Evolutionary conservation across 2,329 filamentous ascomycete species (phyloP).

Genomic region (Byssochlamys sp.): DNA sequence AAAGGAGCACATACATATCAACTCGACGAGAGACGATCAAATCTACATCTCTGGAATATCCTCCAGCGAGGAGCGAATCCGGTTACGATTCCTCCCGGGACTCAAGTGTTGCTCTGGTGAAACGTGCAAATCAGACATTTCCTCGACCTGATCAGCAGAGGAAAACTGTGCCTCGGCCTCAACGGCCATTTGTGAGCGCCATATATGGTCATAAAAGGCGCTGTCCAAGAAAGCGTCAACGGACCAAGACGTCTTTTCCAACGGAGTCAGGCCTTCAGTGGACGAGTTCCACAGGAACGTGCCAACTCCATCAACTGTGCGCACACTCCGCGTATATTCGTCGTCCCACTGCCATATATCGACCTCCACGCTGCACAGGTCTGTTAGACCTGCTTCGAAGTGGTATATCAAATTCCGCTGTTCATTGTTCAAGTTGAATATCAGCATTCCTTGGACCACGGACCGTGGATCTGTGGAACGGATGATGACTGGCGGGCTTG

Average conservation of each 20-base stretch:
- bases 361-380: constrained; percentile 12
- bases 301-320: constrained; percentile 15
- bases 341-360: constrained; percentile 13
- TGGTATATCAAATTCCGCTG: constrained; percentile 17
- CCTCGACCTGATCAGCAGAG: background rate
- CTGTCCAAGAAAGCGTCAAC: constrained; percentile 10
- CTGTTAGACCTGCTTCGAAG: constrained; percentile 13
- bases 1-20: background rate
- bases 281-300: constrained; percentile 15
- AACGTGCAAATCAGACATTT: background rate
- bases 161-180: background rate
- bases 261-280: constrained; percentile 5
- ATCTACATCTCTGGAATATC: background rate
- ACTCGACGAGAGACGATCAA: background rate
- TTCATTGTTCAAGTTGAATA: constrained; percentile 16
- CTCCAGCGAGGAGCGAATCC: background rate
- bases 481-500: constrained; percentile 14
- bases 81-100: background rate
- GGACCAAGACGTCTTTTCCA: constrained; percentile 7
- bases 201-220: constrained; percentile 12
- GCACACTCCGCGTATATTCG: constrained; percentile 4
- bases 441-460: constrained; percentile 18
- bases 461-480: constrained; percentile 10
- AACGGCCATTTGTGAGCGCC: constrained; percentile 3
- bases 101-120: background rate